Evolutionary conservation across 2,329 filamentous ascomycete genomes (phyloP).

Genomic region (Fusarium staphyleae): DNA sequence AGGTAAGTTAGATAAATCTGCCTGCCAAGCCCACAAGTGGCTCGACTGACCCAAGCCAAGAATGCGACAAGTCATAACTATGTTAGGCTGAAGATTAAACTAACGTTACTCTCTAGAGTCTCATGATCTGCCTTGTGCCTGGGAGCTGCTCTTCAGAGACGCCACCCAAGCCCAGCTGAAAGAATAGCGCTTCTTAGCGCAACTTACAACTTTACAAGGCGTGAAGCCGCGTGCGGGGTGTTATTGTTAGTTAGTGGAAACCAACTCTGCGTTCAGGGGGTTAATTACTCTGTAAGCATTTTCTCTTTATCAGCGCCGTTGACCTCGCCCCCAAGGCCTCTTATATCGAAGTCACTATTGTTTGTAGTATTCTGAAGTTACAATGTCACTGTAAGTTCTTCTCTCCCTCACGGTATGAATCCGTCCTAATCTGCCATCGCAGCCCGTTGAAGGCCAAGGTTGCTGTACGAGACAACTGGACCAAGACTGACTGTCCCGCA

Average conservation of each 20-base stretch:
- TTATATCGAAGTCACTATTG: no score
- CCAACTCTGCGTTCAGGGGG: slow-evolving; percentile 9
- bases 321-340: no score
- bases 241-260: background rate
- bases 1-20: background rate
- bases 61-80: background rate
- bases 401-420: no score
- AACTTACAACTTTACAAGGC: background rate
- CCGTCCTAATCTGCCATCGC: background rate
- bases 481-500: slow-evolving; percentile 43
- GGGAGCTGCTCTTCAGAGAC: slow-evolving; percentile 7
- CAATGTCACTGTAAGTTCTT: slow-evolving; percentile 16
- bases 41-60: background rate
- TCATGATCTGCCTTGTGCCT: slow-evolving; percentile 23
- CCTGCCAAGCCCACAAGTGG: slow-evolving; percentile 1
- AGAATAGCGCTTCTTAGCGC: slow-evolving; percentile 28
- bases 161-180: slow-evolving; percentile 39
- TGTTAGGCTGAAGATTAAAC: slow-evolving; percentile 7
- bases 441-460: slow-evolving; percentile 54
- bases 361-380: background rate
- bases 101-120: no score
- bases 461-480: slow-evolving; percentile 54
- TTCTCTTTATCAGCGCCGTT: no score
- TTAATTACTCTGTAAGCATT: no score
- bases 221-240: slow-evolving; percentile 3